These are phyloP conservation scores for Vachellia pachyceras DNA, from an alignment of 306 rosid species.

Conservation along the genomic window DNA sequence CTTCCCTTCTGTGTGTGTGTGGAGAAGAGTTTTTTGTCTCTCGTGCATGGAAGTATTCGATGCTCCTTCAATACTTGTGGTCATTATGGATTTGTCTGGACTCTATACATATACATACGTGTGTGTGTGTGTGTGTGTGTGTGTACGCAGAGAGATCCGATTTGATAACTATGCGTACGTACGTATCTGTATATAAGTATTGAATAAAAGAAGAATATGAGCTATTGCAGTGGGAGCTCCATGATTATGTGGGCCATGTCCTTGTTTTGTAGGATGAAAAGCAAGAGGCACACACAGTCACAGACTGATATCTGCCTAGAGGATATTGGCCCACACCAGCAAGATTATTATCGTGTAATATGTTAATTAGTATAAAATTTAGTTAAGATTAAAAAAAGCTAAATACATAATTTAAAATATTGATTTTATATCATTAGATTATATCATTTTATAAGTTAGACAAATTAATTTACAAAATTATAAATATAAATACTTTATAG, in stretches of 20 bases:
- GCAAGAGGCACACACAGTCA: neutral
- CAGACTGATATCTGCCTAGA: neutral
- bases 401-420: no score
- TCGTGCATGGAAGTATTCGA: neutral
- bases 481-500: no score
- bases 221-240: neutral
- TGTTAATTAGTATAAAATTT: no score
- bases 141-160: neutral
- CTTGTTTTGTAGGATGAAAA: constrained; percentile 1
- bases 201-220: neutral
- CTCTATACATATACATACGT: neutral
- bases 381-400: no score
- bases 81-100: constrained; percentile 37
- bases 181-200: neutral
- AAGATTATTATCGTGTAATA: no score
- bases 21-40: constrained; percentile 56
- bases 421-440: no score
- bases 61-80: constrained; percentile 40
- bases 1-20: no score
- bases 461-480: no score
- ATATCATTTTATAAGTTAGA: no score
- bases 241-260: neutral
- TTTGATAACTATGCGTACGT: neutral
- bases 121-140: neutral
- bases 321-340: neutral